Evolutionary conservation across 768 basidiomycete species (phyloP).

Genomic region (Vishniacozyma victoriae): DNA sequence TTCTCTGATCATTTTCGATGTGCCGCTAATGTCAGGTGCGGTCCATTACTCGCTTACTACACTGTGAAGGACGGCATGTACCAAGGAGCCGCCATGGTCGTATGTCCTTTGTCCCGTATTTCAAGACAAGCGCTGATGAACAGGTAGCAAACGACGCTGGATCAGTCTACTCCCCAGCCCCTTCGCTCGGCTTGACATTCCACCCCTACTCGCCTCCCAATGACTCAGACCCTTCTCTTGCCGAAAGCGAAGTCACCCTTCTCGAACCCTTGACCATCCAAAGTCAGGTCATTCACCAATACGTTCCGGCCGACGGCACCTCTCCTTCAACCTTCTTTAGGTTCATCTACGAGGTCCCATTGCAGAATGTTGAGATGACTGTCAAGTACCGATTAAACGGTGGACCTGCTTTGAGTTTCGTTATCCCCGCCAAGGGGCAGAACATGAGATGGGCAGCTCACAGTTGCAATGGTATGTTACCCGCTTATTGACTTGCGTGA

Average conservation of each 20-base stretch:
- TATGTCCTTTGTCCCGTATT: conserved; percentile 43
- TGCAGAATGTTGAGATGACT: conserved; percentile 64
- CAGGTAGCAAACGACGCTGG: conserved; percentile 9
- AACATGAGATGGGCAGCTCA: conserved; percentile 89
- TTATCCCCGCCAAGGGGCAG: conserved; percentile 69
- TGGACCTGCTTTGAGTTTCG: conserved; percentile 70
- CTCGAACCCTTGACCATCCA: conserved; percentile 7
- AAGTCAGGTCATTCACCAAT: conserved; percentile 7
- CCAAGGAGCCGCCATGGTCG: conserved; percentile 81
- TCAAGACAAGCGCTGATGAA: conserved; percentile 5
- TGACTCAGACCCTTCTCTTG: conserved; percentile 3
- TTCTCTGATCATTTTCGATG: neutral
- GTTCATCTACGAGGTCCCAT: conserved; percentile 75
- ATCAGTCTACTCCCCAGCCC: conserved; percentile 24
- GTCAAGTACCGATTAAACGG: conserved; percentile 77
- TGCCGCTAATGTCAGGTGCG: conserved; percentile 54
- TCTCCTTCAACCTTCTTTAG: conserved; percentile 93
- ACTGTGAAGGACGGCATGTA: conserved; percentile 76
- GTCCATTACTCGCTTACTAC: conserved; percentile 82
- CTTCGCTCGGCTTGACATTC: conserved; percentile 26
- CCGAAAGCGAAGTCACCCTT: conserved; percentile 1
- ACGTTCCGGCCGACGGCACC: conserved; percentile 27
- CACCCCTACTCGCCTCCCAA: conserved; percentile 30
- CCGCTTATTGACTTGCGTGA: neutral
- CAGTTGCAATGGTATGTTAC: conserved; percentile 43